Base-by-base conservation (phyloP, 345 rosid species). In the Acer saccharum region DNA sequence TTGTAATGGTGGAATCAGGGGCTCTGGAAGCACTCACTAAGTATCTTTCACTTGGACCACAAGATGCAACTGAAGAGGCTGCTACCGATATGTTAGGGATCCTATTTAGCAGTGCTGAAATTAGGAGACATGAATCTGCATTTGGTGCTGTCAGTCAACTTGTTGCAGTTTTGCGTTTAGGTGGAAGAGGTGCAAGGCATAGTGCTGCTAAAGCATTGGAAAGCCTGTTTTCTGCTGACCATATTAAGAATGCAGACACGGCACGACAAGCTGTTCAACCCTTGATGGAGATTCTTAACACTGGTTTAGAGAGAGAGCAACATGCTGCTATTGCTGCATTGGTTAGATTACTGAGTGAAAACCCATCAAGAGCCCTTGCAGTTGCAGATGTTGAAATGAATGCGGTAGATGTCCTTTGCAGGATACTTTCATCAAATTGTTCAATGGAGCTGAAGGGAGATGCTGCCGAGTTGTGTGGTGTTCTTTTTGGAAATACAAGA, bases 311-410 rank as follows among this genome's bases (percentile, higher is more conserved):
- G 90, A 93, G 81, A 82, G 99, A 97, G 84, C 99, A 97, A 77
- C 98, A 97, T 83, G 99, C 99, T 80, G 98, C 98, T 72, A 94
- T 97, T 81, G 97, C 98, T 78, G 98, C 99, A 35, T 85, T 94
- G 87, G 93, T 97, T 83, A 92, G 94, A 84, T 84, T 97, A 81
- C 83, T 97, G 87, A 97, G 97, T 78, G 98, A 97, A 85, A 94
- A 94, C 86, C 96, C 98, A 48, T 94, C 98, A 72, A 90, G 92
- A 76, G 99, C 98, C 65, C 88, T 93, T 55, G 98, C 97, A 23
- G 98, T 93, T 82, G 95, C 98, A 77, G 98, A 97, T 84, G 96
- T 97, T 76, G 99, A 97, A 87, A 90, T 93, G 98, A 94, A 94
- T 72, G 99, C 99, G 0, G 96, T 97, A 65, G 99, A 97, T 83